phyloP scores from a whole-genome alignment of 2,329 filamentous ascomycete genomes.

The Claviceps digitariae region DNA sequence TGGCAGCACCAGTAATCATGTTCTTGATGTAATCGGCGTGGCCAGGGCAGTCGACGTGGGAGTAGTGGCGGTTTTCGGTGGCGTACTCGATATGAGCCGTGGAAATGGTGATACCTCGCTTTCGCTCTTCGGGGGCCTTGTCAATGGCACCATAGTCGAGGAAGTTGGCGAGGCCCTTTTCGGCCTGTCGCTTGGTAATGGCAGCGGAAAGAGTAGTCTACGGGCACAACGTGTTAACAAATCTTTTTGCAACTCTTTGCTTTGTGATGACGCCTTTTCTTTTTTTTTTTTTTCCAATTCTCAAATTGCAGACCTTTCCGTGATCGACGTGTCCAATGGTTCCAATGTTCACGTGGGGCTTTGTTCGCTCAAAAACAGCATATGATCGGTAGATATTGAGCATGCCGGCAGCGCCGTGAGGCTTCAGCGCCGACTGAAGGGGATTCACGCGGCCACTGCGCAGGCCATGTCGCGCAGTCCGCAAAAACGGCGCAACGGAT shows the following conservation, averaged over 20 bases:
- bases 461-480: conserved; percentile 66
- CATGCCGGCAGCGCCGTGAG: conserved; percentile 48
- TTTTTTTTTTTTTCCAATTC: background rate
- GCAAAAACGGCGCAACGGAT: conserved; percentile 64
- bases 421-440: conserved; percentile 55
- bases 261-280: background rate
- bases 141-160: conserved; percentile 97
- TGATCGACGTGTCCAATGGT: conserved; percentile 99
- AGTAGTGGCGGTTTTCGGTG: conserved; percentile 90
- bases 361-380: conserved; percentile 69
- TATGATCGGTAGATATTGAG: conserved; percentile 54
- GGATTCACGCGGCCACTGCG: conserved; percentile 59
- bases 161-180: conserved; percentile 88
- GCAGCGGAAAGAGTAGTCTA: conserved; percentile 96
- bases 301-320: conserved; percentile 64
- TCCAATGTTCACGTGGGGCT: conserved; percentile 99
- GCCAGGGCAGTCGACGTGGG: conserved; percentile 98
- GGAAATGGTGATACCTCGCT: conserved; percentile 99
- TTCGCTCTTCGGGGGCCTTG: conserved; percentile 97
- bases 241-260: background rate
- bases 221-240: background rate
- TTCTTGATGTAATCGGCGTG: conserved; percentile 99
- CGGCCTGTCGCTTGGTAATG: conserved; percentile 95
- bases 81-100: conserved; percentile 98
- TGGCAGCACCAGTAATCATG: conserved; percentile 99